phyloP scores from a whole-genome alignment of 306 rosid species.

The Cicer pinnatifidum region DNA sequence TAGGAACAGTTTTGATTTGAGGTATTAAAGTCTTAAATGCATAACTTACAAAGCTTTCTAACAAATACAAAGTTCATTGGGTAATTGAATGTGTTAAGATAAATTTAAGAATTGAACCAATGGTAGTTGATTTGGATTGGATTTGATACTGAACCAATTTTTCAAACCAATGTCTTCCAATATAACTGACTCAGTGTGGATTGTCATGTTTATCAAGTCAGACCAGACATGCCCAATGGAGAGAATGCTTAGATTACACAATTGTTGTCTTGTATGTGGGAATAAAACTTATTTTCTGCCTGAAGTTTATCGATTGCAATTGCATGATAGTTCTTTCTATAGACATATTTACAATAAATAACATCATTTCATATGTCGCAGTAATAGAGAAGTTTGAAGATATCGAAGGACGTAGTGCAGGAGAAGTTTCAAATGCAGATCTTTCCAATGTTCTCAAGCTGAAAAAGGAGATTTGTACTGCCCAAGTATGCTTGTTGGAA shows the following conservation, averaged over 20 bases:
- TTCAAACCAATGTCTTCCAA: neutral
- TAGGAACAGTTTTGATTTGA: neutral
- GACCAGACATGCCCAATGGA: neutral
- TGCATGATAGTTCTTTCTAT: neutral
- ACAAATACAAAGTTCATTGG: neutral
- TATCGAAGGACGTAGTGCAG: constrained; percentile 68
- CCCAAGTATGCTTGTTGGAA: constrained; percentile 58
- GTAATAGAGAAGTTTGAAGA: constrained; percentile 85
- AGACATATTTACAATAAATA: neutral
- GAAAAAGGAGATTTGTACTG: constrained; percentile 74
- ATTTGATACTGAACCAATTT: neutral
- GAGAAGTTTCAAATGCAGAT: constrained; percentile 67
- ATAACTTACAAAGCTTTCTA: neutral
- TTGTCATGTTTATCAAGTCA: neutral
- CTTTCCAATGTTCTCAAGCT: constrained; percentile 70
- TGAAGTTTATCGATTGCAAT: neutral
- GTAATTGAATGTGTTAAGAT: neutral
- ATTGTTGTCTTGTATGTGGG: neutral
- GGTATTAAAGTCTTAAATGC: neutral
- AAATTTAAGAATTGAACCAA: neutral
- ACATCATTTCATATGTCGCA: constrained; percentile 43
- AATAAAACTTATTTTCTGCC: neutral
- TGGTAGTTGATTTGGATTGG: neutral
- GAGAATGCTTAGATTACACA: neutral
- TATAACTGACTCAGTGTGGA: neutral